These are phyloP conservation scores for Eucalyptus microcorys DNA, from an alignment of 345 rosid species.

Conservation along the genomic window DNA sequence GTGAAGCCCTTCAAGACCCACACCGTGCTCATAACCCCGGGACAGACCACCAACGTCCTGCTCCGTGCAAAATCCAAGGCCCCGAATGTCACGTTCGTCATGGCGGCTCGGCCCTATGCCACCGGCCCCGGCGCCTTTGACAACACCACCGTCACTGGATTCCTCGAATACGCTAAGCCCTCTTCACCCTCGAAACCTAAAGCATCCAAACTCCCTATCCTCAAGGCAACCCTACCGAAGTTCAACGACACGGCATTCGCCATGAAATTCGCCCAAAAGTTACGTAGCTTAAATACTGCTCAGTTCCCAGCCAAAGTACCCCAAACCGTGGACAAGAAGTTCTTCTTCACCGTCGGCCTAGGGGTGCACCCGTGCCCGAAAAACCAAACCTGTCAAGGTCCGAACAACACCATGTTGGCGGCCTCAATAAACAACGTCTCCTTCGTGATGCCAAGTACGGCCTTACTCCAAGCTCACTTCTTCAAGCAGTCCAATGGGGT, in stretches of 20 bases:
- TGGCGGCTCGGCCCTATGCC: constrained; percentile 34
- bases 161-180: constrained; percentile 21
- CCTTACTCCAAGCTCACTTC: constrained; percentile 40
- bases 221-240: constrained; percentile 22
- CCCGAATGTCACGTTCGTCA: constrained; percentile 12
- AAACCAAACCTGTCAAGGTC: constrained; percentile 35
- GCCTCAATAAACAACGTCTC: constrained; percentile 39
- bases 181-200: not conserved
- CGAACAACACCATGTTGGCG: constrained; percentile 25
- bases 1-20: constrained; percentile 54
- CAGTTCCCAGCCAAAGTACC: constrained; percentile 40
- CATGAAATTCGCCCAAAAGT: constrained; percentile 12
- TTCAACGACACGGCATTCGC: constrained; percentile 31
- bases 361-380: constrained; percentile 22
- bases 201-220: constrained; percentile 13
- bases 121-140: constrained; percentile 30
- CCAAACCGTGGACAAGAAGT: constrained; percentile 15
- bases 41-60: constrained; percentile 67
- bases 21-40: constrained; percentile 42
- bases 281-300: constrained; percentile 25
- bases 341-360: constrained; percentile 44
- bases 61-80: constrained; percentile 20
- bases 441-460: constrained; percentile 22
- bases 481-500: constrained; percentile 27
- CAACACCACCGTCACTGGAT: constrained; percentile 29